phyloP scores from a whole-genome alignment of 164 flowering plant genomes.

The Berberis thunbergii region DNA sequence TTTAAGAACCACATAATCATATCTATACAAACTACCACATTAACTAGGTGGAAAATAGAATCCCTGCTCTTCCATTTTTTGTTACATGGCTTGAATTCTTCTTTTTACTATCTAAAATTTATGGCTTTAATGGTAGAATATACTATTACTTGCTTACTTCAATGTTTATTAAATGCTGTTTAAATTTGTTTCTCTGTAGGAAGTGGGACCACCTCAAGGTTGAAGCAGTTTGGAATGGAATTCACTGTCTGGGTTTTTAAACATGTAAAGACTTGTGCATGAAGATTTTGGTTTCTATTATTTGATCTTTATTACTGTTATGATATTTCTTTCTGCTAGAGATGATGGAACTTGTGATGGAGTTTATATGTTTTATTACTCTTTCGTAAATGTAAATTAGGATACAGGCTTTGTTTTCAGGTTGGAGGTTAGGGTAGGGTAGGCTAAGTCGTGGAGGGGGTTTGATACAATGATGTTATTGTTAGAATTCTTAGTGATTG shows the following conservation, averaged over 20 bases:
- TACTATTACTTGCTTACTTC: background rate
- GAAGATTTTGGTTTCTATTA: slow-evolving; percentile 1
- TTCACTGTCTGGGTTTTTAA: slow-evolving; percentile 99
- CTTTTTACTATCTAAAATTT: background rate
- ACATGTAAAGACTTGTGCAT: slow-evolving; percentile 52
- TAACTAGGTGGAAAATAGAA: background rate
- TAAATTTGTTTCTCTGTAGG: slow-evolving; percentile 33
- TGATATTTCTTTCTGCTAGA: background rate
- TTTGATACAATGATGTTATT: too few relatives aligned
- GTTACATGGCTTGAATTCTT: background rate
- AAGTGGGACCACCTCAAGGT: slow-evolving; percentile 67
- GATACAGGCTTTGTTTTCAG: too few relatives aligned
- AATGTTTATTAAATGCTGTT: background rate
- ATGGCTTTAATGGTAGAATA: background rate
- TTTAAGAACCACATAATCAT: background rate
- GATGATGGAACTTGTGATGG: too few relatives aligned
- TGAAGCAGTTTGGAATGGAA: slow-evolving; percentile 97
- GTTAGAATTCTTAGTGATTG: too few relatives aligned
- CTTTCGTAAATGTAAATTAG: too few relatives aligned
- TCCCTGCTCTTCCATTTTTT: background rate
- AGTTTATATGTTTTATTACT: too few relatives aligned
- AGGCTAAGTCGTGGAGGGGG: too few relatives aligned
- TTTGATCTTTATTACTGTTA: background rate
- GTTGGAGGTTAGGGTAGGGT: too few relatives aligned
- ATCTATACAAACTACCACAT: too few relatives aligned